Evolutionary conservation across 2,329 filamentous ascomycete species (phyloP), one percentile per base, ranked within the genome.

Genomic region (Polytolypa hystricis): DNA sequence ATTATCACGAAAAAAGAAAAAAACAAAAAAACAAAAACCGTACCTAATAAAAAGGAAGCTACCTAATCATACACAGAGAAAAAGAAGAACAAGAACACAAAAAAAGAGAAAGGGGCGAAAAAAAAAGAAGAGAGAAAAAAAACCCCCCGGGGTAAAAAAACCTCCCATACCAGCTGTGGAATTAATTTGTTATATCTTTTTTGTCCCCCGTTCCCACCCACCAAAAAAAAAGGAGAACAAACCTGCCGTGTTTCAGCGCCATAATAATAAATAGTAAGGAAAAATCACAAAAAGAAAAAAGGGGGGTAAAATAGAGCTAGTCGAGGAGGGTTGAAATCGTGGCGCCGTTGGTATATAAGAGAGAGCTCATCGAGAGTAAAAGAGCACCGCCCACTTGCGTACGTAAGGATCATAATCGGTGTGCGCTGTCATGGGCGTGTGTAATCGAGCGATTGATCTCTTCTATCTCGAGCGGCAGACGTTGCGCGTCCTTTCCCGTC

Each of bases 191-290:
- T 20, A 17, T 17, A 9, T 32, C 19, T 37, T 32, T 47, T 56
- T 52, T 49, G 46, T 49, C 51, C 52, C 55, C 51, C 52, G 49
- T 50, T 54, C 50, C 52, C 50, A 46, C 49, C 50, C 53, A 46
- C 49, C 53, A n/a, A n/a, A n/a, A n/a, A n/a, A n/a, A n/a, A n/a
- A n/a, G n/a, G n/a, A n/a, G n/a, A n/a, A n/a, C n/a, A n/a, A n/a
- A n/a, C n/a, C n/a, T 57, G 57, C 55, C 51, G 55, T 53, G 57
- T 59, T 58, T 57, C 50, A 60, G 57, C 57, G 57, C 57, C 57
- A 50, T 50, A 33, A 41, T 32, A 43, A 46, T 42, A 50, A 40
- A 44, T 33, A 33, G 36, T 35, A 20, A 41, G 8, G 33, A 38
- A 23, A 41, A 34, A 28, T 37, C 38, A 30, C 30, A 45, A 40